Conservation (phyloP, 2,329 filamentous ascomycete species). For the Penicillium griseofulvum region DNA sequence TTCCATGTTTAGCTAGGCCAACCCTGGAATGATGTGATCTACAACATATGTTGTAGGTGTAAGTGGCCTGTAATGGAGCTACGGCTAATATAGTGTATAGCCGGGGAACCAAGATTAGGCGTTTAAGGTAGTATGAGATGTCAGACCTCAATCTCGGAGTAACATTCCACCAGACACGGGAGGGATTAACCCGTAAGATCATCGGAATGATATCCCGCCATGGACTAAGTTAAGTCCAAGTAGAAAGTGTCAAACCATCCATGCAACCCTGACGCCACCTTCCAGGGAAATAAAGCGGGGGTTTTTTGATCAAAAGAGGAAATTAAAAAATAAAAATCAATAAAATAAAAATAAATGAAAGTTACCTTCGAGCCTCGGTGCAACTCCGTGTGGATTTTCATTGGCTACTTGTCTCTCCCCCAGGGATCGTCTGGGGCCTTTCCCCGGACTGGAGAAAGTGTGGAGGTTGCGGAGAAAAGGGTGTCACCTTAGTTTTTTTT, state of each 20-base stretch:
- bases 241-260: not conserved
- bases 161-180: constrained; percentile 6
- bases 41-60: no score
- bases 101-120: not conserved
- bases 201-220: constrained; percentile 1
- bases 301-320: no score
- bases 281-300: not conserved
- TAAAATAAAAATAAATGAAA: not conserved
- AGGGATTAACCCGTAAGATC: not conserved
- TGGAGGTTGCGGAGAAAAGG: constrained; percentile 9
- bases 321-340: not conserved
- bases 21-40: no score
- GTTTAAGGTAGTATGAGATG: not conserved
- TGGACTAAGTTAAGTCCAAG: no score
- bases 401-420: not conserved
- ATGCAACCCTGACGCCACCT: constrained; percentile 10
- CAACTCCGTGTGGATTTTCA: not conserved
- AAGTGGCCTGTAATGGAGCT: not conserved
- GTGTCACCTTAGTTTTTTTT: constrained; percentile 7
- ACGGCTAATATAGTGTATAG: not conserved
- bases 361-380: not conserved
- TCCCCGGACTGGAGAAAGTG: constrained; percentile 7
- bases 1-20: no score
- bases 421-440: constrained; percentile 7
- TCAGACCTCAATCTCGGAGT: not conserved